Evolutionary conservation across 352 stramenopile genomes (phyloP).

Genomic region (Elongisporangium prolatum): DNA sequence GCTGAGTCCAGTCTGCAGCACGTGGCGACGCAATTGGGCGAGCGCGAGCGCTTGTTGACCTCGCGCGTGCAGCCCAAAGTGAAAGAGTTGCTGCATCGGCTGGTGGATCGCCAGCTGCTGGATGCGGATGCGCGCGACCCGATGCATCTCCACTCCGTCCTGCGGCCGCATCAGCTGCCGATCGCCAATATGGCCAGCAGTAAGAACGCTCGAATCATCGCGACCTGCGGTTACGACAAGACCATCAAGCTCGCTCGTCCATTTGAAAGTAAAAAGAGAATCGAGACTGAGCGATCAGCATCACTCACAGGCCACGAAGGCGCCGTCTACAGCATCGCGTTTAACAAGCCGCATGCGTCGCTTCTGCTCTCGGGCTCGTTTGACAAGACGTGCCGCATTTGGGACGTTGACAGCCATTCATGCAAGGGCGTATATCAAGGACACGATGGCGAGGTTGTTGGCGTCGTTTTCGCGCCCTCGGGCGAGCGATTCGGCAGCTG

Average conservation of each 20-base stretch:
- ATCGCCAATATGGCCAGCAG: slow-evolving; percentile 71
- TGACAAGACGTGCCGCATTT: slow-evolving; percentile 74
- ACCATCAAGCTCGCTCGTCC: slow-evolving; percentile 50
- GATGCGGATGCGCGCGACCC: slow-evolving; percentile 16
- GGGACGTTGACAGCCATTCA: slow-evolving; percentile 33
- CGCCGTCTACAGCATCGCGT: slow-evolving; percentile 63
- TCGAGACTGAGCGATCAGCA: slow-evolving; percentile 21
- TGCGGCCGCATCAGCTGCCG: slow-evolving; percentile 52
- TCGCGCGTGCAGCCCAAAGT: slow-evolving; percentile 36
- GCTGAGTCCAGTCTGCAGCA: slow-evolving; percentile 63
- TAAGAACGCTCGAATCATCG: slow-evolving; percentile 58
- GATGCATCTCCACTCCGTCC: slow-evolving; percentile 30
- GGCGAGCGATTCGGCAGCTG: slow-evolving; percentile 54
- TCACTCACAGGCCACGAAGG: slow-evolving; percentile 52
- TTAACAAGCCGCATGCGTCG: slow-evolving; percentile 47
- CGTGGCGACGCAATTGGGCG: slow-evolving; percentile 42
- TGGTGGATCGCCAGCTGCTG: slow-evolving; percentile 69
- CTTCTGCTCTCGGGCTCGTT: slow-evolving; percentile 68
- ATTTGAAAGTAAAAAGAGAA: slow-evolving; percentile 15
- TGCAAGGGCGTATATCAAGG: slow-evolving; percentile 41
- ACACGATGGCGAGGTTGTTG: slow-evolving; percentile 57
- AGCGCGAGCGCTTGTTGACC: slow-evolving; percentile 56
- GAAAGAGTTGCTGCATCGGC: slow-evolving; percentile 52
- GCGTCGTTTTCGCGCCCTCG: slow-evolving; percentile 29
- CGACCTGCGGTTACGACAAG: slow-evolving; percentile 74